These are phyloP conservation scores for Herpotrichia juniperi DNA, from an alignment of 2,329 filamentous ascomycete genomes.

Conservation along the genomic window DNA sequence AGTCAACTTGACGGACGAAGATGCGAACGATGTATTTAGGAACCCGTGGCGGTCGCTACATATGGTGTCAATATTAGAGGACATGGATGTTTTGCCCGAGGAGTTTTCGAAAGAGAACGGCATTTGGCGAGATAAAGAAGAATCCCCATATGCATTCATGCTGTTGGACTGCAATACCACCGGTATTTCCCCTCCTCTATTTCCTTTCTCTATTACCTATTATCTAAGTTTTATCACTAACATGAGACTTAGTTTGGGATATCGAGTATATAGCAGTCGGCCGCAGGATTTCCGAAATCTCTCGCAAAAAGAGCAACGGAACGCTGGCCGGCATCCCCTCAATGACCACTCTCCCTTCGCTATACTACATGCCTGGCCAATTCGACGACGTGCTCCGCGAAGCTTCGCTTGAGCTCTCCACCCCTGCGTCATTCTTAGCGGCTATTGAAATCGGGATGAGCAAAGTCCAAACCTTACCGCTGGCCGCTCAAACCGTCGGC, in stretches of 20 bases:
- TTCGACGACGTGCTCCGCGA: not conserved
- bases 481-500: slow-evolving; percentile 12
- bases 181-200: not conserved
- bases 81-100: slow-evolving; percentile 8
- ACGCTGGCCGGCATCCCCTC: slow-evolving; percentile 13
- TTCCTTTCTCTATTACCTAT: not conserved
- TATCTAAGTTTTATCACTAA: no score
- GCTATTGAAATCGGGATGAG: slow-evolving; percentile 4
- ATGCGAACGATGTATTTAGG: slow-evolving; percentile 12
- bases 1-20: slow-evolving; percentile 6
- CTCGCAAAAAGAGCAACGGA: slow-evolving; percentile 15
- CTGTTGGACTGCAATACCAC: slow-evolving; percentile 16
- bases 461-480: slow-evolving; percentile 11
- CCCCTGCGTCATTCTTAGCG: not conserved
- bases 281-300: not conserved
- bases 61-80: slow-evolving; percentile 15
- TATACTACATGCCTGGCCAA: not conserved
- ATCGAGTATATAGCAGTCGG: slow-evolving; percentile 1
- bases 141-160: slow-evolving; percentile 6
- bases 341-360: slow-evolving; percentile 9
- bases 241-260: slow-evolving; percentile 3
- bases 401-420: not conserved
- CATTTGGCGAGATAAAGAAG: slow-evolving; percentile 13
- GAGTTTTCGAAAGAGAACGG: slow-evolving; percentile 9
- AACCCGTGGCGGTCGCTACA: slow-evolving; percentile 14